Evolutionary conservation across 2,329 filamentous ascomycete species (phyloP), one percentile per base, ranked within the genome.

Genomic region (Colletotrichum eleusines): DNA sequence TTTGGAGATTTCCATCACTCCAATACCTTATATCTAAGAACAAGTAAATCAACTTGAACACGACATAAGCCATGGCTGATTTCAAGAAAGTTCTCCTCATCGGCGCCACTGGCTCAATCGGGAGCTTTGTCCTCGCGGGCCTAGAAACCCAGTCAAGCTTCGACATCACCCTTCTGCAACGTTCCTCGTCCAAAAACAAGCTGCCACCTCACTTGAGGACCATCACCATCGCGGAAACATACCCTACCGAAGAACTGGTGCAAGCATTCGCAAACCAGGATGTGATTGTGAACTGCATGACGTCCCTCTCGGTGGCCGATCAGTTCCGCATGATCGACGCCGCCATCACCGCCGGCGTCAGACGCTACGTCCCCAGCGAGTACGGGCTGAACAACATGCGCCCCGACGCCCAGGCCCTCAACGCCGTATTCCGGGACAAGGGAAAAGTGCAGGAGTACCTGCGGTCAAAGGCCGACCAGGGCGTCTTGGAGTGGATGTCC

Each of bases 291-390:
- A 83, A 81, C 31, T 79, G 83, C 7, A 80, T 88, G 61, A 73
- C 69, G 1, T 60, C 67, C 14, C 46, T 60, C 8, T 66, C 62
- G 14, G 57, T 72, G 31, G 81, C 79, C 31, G 76, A 82, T 0
- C 87, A 89, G 73, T 78, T 78, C 28, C 80, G 80, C 44, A 77
- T 89, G 69, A 84, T 88, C 55, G 84, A 88, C 63, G 87, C 86
- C 2, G 83, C 85, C 40, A 81, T 87, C 35, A 80, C 81, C 12
- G 86, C 85, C 2, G 84, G 85, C 16, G 86, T 89, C 3, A 81
- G 85, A 72, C 81, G 85, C 18, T 87, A 87, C 77, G 79, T 89
- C 33, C 85, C 86, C 7, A 83, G 82, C 18, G 86, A 89, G 67
- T 89, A 83, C 61, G 74, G 74, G 26, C 76, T 76, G 2, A 76